These are phyloP conservation scores for Nicotiana sylvestris DNA, from an alignment of 257 asterid genomes.

Conservation along the genomic window DNA sequence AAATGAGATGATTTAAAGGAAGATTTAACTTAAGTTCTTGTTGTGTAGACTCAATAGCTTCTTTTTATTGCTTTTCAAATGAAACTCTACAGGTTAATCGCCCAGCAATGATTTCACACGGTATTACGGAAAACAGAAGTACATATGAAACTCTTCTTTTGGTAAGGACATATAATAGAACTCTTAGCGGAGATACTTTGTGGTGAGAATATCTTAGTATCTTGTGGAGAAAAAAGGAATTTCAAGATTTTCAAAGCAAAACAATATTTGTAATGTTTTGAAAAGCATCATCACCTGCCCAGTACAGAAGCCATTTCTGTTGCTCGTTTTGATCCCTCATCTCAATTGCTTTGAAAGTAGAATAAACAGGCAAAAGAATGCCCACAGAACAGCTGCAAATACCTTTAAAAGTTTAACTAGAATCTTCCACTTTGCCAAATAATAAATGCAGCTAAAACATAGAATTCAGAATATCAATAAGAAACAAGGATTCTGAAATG, in stretches of 20 bases:
- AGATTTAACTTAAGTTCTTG: background rate
- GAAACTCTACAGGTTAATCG: background rate
- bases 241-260: background rate
- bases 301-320: conserved; percentile 83
- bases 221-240: background rate
- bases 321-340: conserved; percentile 52
- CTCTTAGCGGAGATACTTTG: background rate
- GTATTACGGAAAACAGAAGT: background rate
- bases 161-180: background rate
- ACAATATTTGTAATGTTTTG: background rate
- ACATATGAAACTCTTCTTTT: background rate
- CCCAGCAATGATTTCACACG: background rate
- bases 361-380: conserved; percentile 80
- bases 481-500: background rate
- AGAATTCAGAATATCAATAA: conserved; percentile 4
- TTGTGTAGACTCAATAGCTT: background rate
- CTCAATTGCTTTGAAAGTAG: conserved; percentile 97
- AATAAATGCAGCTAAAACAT: background rate
- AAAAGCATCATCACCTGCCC: conserved; percentile 76
- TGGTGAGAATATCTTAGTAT: background rate
- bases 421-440: background rate
- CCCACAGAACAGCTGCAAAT: conserved; percentile 87
- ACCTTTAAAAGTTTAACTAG: background rate
- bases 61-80: background rate
- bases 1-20: background rate